Base-by-base conservation (phyloP, 2,329 filamentous ascomycete species). In the Stachybotrys chartarum region DNA sequence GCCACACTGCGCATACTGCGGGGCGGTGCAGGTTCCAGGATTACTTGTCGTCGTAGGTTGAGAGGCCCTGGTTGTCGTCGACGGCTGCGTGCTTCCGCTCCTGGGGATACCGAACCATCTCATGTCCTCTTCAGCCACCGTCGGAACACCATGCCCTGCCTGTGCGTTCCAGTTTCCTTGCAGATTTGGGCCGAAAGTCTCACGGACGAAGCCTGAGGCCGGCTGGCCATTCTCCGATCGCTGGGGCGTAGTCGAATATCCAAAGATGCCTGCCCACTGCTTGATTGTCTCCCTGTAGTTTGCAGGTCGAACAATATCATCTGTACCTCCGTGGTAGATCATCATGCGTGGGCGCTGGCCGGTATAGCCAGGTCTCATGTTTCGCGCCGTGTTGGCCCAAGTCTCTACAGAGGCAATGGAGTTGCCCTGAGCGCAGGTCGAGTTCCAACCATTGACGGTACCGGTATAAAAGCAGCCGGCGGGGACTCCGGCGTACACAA, bases 261-360 rank as follows among this genome's bases (percentile, higher is more conserved):
- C 78, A 54, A 79, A 75, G 1, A 82, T 73, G 17, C 72, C 75
- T 0, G 77, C 73, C 78, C 79, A 82, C 68, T 81, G 72, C 71
- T 82, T 81, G 63, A 81, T 76, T 53, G 77, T 77, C 70, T 85
- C 82, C 45, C 78, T 64, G 64, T 80, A 82, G 67, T 84, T 84
- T 60, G 75, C 73, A 16, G 76, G 76, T 52, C 72, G 70, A 10
- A 84, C 70, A 1, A 75, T 81, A 11, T 66, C 66, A 63, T 84
- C 81, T 3, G 64, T 66, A 44, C 74, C 76, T 46, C 81, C 81
- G 63, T 84, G 81, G 70, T 78, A 84, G 63, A 84, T 75, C 64
- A 81, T 78, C 75, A 85, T 79, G 54, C 73, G 75, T 2, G 82
- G 81, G 2, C 78, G 71, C 0, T 72, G 55, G 3, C 80, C 79